Conservation (phyloP, 257 asterid species). For the Solanum okadae region DNA sequence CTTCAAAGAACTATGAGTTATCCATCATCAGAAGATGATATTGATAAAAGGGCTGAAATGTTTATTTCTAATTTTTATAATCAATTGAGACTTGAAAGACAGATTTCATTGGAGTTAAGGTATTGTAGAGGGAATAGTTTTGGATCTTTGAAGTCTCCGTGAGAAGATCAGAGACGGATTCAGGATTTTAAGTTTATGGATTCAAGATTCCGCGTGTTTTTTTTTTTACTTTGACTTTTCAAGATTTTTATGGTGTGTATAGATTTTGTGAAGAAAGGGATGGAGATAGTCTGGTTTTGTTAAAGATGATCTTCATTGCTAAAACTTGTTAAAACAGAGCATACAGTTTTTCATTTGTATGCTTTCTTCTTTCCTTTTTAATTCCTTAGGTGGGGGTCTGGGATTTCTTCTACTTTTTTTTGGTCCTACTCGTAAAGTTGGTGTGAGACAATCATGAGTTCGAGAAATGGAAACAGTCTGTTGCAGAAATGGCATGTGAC, state of each 20-base stretch:
- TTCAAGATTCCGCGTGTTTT: not conserved
- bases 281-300: not conserved
- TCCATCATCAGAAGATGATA: constrained; percentile 64
- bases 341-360: not conserved
- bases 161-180: not conserved
- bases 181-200: not conserved
- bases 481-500: too few species aligned
- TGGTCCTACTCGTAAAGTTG: not conserved
- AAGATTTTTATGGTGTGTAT: not conserved
- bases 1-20: constrained; percentile 58
- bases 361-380: not conserved
- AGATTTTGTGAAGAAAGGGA: not conserved
- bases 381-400: not conserved
- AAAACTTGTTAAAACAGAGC: not conserved
- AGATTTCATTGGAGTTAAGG: constrained; percentile 60
- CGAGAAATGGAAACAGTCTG: rapidly evolving
- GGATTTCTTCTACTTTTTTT: not conserved
- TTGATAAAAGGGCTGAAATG: constrained; percentile 79
- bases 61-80: constrained; percentile 66
- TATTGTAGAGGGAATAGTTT: constrained; percentile 56
- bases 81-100: constrained; percentile 68
- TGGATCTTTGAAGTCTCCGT: constrained; percentile 37
- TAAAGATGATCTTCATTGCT: not conserved
- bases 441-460: not conserved
- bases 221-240: not conserved